Evolutionary conservation across 2,329 filamentous ascomycete species (phyloP).

Genomic region (Reticulascus tulasneorum): DNA sequence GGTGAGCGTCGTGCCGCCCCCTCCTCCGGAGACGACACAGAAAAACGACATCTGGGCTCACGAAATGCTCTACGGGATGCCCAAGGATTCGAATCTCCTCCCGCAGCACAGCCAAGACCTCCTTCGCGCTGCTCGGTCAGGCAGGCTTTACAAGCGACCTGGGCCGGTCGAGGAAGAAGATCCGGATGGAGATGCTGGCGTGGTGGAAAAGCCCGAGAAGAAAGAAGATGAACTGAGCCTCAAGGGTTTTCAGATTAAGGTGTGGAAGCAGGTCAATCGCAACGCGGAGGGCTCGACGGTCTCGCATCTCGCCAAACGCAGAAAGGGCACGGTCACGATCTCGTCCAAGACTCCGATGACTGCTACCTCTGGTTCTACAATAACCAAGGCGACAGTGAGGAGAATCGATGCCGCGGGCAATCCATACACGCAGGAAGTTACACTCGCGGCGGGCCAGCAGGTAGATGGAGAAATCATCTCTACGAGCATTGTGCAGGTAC

Average conservation of each 20-base stretch:
- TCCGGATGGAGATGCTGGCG: conserved; percentile 40
- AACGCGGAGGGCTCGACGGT: conserved; percentile 50
- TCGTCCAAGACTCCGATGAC: conserved; percentile 47
- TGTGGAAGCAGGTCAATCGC: conserved; percentile 60
- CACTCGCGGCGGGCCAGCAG: conserved; percentile 72
- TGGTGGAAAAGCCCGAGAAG: conserved; percentile 52
- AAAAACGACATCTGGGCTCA: conserved; percentile 66
- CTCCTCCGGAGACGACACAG: conserved; percentile 58
- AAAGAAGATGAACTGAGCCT: conserved; percentile 57
- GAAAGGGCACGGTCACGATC: conserved; percentile 57
- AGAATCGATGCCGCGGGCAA: conserved; percentile 76
- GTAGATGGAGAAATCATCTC: conserved; percentile 79
- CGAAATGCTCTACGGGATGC: conserved; percentile 77
- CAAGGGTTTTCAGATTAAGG: conserved; percentile 51
- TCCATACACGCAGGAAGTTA: conserved; percentile 78
- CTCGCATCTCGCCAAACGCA: conserved; percentile 57
- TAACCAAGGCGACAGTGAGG: conserved; percentile 77
- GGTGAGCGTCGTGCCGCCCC: conserved; percentile 64
- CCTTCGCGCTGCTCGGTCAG: conserved; percentile 74
- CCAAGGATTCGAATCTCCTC: conserved; percentile 75
- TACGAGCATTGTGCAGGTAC: conserved; percentile 51
- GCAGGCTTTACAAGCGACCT: conserved; percentile 69
- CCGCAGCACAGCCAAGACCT: conserved; percentile 78
- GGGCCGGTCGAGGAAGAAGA: conserved; percentile 59
- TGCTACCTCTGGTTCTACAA: conserved; percentile 45